Base-by-base conservation (phyloP, 768 basidiomycete species). In the Pisolithus albus region DNA sequence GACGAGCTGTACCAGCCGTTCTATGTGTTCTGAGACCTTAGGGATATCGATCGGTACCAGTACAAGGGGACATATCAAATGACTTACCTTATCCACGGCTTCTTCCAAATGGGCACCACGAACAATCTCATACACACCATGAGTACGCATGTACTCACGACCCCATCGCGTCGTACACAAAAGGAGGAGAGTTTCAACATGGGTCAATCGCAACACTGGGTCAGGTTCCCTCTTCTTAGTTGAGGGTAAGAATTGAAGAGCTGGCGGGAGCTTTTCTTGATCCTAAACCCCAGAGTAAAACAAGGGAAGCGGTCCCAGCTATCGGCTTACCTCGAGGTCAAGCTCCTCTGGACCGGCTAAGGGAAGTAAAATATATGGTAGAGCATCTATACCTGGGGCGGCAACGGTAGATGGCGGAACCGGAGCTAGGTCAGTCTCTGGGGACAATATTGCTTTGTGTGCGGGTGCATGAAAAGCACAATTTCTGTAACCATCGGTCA, bases 291-390 rank as follows among this genome's bases (percentile, higher is more conserved):
- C 15, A 47, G 54, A 50, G 49, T 49, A 37, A 37, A 19, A 15
- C 13, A 23, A 30, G 38, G 5, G 47, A 47, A 28, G 28, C 56
- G 19, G 18, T 3, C 24, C 18, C 5, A 6, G 23, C 10, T 5
- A 28, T 6, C 18, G 19, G 43, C 74, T 49, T 58, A 90, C 91
- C 55, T 97, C 94, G 1, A 95, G 75, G 51, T 96, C 93, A 53
- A 90, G 84, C 68, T 98, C 96, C 67, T 98, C 96, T 1, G 92
- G 87, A 6, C 95, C 94, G 39, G 95, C 92, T 2, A 99, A 74
- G 0, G 96, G 95, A 0, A 94, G 78, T 3, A 99, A 76, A 10
- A 99, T 75, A 62, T 83, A 88, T 0, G 91, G 86, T 9, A 98
- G 75, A 2, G 86, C 80, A 66, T 92, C 86, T 34, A 97, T 82